Evolutionary conservation across 2,329 filamentous ascomycete genomes (phyloP), one percentile per base, ranked within the genome.

Genomic region (Fusarium sp.): DNA sequence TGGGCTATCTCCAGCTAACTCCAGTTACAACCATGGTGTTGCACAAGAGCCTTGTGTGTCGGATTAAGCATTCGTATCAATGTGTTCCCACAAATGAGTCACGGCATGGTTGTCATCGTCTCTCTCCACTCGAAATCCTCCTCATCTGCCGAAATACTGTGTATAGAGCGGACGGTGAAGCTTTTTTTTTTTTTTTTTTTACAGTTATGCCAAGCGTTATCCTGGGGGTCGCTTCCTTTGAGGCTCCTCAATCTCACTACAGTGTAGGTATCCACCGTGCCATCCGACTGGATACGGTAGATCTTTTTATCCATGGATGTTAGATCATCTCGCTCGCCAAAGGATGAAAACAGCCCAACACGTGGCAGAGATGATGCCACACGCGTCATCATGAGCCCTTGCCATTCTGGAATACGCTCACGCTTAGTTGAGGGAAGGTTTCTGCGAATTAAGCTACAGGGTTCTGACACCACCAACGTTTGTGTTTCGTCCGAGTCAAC

Each of bases 161-260:
- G 13, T n/a, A 14, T 7, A 8, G 42, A 25, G 49, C 18, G 6
- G 38, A 42, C 11, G 6, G 4, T 42, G 38, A 42, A 55, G 50
- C 49, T 51, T 64, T 59, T 63, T 64, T 36, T 51, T 64, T 59
- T 63, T 64, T 36, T 46, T 25, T 27, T 27, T 27, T 27, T 46
- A 54, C 40, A 51, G 69, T 72, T 72, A 71, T 72, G 72, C 56
- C 57, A 57, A 59, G 38, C 62, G 62, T 70, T 70, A 68, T 66
- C 3, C 49, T 51, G 23, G 16, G 42, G 51, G 29, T 23, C 42
- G 14, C 42, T 49, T 49, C 40, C 31, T 27, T 29, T 38, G 31
- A 62, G 49, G 55, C 58, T 60, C 58, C 29, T 11, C 11, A 14
- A 31, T 49, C 36, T 46, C 57, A 50, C 31, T 58, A 18, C 23